A percentile compares a stretch with the other conserved stretches of the same genome.
Conservation (phyloP, 2,329 filamentous ascomycete genomes). For the Aspergillus glaucus region DNA sequence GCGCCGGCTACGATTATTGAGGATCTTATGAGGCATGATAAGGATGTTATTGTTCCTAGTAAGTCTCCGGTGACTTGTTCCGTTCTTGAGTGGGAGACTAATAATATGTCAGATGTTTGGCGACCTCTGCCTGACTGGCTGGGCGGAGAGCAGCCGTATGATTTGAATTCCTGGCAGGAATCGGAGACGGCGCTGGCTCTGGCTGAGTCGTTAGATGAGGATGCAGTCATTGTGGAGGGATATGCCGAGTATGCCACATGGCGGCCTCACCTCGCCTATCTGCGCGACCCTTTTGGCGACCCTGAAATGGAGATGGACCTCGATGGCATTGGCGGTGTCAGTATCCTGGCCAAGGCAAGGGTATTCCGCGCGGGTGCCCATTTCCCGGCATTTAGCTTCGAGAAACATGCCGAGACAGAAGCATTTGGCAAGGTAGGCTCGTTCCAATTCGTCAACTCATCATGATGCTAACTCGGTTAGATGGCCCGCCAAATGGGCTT, state of each 20-base stretch:
- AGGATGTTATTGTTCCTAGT: conserved; percentile 98
- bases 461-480: conserved; percentile 42
- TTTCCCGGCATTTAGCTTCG: conserved; percentile 96
- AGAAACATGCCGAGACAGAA: conserved; percentile 97
- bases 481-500: conserved; percentile 97
- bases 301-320: conserved; percentile 99
- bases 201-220: conserved; percentile 91
- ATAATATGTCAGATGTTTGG: conserved; percentile 69
- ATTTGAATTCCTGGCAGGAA: conserved; percentile 98
- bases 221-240: conserved; percentile 96
- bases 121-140: conserved; percentile 98
- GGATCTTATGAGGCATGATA: conserved; percentile 97
- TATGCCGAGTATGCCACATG: conserved; percentile 99
- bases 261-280: conserved; percentile 92
- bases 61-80: conserved; percentile 42
- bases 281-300: conserved; percentile 93
- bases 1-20: conserved; percentile 95
- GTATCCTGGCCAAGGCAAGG: conserved; percentile 90
- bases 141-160: conserved; percentile 95
- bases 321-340: conserved; percentile 94
- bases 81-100: conserved; percentile 15
- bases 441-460: not conserved
- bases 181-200: conserved; percentile 92
- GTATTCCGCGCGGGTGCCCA: conserved; percentile 94
- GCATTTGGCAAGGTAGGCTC: conserved; percentile 85